Evolutionary conservation across 495 filamentous ascomycete species (phyloP).

Genomic region (Penicillium paradoxum): DNA sequence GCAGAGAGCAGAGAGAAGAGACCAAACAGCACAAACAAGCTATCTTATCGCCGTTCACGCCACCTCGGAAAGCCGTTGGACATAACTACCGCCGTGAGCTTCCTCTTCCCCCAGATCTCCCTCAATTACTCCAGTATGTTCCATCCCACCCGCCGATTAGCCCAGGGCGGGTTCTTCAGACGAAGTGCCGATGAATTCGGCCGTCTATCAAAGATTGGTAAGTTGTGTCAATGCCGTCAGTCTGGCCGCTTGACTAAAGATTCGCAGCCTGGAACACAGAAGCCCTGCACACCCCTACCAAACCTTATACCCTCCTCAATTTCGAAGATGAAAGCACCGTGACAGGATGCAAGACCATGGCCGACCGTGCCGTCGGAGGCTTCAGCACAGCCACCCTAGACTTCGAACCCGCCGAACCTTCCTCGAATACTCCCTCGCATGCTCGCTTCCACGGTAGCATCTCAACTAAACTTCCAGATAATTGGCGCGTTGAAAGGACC

Average conservation of each 20-base stretch:
- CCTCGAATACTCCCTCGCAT: constrained; percentile 48
- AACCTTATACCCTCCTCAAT: constrained; percentile 44
- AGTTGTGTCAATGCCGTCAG: constrained; percentile 6
- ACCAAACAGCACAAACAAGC: background rate
- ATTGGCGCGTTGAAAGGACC: constrained; percentile 53
- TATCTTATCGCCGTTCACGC: constrained; percentile 6
- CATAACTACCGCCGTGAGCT: background rate
- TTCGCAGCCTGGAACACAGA: constrained; percentile 47
- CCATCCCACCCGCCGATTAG: constrained; percentile 42
- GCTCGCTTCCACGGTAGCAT: constrained; percentile 82
- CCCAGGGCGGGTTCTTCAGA: constrained; percentile 52
- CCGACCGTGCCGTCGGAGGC: constrained; percentile 80
- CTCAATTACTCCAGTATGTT: constrained; percentile 32
- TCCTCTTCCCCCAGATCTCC: background rate
- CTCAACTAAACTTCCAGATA: constrained; percentile 67
- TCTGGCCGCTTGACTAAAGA: constrained; percentile 5
- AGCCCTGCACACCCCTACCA: constrained; percentile 43
- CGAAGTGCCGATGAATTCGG: constrained; percentile 62
- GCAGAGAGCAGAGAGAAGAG: background rate
- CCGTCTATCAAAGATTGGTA: constrained; percentile 55
- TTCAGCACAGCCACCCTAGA: constrained; percentile 70
- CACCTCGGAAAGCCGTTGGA: constrained; percentile 3
- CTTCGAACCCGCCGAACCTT: constrained; percentile 49
- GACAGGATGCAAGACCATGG: constrained; percentile 72
- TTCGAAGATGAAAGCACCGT: constrained; percentile 61